Base-by-base conservation (phyloP, 176 grass and related monocot genomes). In the Pontederia crassipes region DNA sequence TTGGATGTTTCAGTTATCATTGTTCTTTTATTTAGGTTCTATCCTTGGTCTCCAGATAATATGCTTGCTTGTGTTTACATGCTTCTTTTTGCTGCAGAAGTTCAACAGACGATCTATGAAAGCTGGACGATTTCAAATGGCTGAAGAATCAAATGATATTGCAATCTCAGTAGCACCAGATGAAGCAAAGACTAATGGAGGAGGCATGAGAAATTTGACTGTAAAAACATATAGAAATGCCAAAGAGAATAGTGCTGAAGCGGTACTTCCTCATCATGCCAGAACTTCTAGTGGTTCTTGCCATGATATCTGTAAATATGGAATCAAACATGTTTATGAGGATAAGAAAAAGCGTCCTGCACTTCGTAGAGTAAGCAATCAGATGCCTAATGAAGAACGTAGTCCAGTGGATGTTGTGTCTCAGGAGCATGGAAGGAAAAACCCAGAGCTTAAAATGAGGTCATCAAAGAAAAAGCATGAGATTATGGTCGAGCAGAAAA, bases 301-400 rank as follows among this genome's bases (percentile, higher is more conserved):
- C 47, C 62, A 65, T 65, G 62, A 65, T 28, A 12, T 13, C 10
- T 65, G 62, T 50, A 65, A 65, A 65, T 50, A 49, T 50, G 46
- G 62, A 8, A 4, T 49, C 27, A 65, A 65, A 20, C 46, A 49
- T 65, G 10, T 26, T 49, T 4, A 28, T 12, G 17, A 65, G 26
- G 46, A 18, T 49, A 27, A 77, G 69, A 88, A 83, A 67, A 52
- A 52, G 26, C 62, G 14, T 56, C 80, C 72, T 60, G 32, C 14
- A 72, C 63, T 70, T 2, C 61, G 61, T 46, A 14, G 68, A 48
- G 61, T 46, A 53, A 35, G 53, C 18, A 62, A 55, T 1, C 83
- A 70, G 13, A 46, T 50, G 10, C 62, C 70, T 13, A 53, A 59
- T 3, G 13, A 12, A 52, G 75, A 82, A 55, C 46, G 6, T 0